Percentiles rank a stretch among this genome's conserved stretches.
These are phyloP conservation scores for Acanthamoeba healyi DNA, from an alignment of 208 protist species.

Conservation along the genomic window DNA sequence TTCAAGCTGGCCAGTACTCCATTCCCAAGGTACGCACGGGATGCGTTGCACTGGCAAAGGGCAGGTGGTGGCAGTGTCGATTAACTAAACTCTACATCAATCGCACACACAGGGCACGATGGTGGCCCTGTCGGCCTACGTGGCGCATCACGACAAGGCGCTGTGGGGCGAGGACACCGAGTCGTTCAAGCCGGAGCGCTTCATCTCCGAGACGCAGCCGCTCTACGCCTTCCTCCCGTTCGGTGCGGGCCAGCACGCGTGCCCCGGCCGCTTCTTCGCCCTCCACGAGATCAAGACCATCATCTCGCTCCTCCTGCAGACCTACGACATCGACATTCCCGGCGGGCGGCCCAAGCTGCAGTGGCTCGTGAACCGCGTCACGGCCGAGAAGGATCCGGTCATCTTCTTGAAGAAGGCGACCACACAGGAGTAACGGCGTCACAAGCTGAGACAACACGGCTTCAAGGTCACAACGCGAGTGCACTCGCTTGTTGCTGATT, in stretches of 20 bases:
- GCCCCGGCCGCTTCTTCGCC: conserved; percentile 54
- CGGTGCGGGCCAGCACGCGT: conserved; percentile 24
- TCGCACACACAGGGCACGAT: conserved; percentile 33
- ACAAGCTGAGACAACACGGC: too few relatives aligned
- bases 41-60: too few relatives aligned
- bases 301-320: background rate
- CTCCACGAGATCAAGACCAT: conserved; percentile 64
- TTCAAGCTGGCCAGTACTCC: conserved; percentile 9
- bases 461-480: too few relatives aligned
- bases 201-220: conserved; percentile 51
- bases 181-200: conserved; percentile 8
- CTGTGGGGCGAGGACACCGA: conserved; percentile 36
- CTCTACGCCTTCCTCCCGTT: conserved; percentile 47
- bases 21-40: conserved; percentile 25
- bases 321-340: conserved; percentile 50
- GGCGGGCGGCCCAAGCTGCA: background rate
- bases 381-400: background rate
- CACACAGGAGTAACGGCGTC: too few relatives aligned
- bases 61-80: too few relatives aligned
- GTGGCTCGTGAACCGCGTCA: conserved; percentile 8
- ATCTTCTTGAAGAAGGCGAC: conserved; percentile 29
- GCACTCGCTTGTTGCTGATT: too few relatives aligned
- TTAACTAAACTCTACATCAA: too few relatives aligned
- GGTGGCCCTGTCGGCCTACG: conserved; percentile 9
- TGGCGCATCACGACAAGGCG: conserved; percentile 3